phyloP scores from a whole-genome alignment of 768 basidiomycete genomes.

The Leccinum variicolor region DNA sequence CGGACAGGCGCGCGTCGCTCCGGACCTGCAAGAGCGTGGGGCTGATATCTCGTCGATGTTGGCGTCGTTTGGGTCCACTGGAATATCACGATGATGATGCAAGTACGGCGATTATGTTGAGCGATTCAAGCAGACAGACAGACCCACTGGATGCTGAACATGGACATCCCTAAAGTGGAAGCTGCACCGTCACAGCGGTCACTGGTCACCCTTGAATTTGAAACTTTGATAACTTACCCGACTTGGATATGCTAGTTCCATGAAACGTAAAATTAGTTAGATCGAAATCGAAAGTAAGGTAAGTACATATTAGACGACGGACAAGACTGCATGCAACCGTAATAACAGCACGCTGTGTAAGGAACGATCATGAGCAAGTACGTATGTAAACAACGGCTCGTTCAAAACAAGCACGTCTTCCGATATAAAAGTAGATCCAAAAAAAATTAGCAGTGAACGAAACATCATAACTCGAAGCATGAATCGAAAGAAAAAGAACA shows the following conservation, averaged over 20 bases:
- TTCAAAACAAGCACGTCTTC: neutral
- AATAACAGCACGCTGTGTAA: neutral
- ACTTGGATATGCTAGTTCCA: too few species aligned
- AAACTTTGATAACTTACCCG: too few species aligned
- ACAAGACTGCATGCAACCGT: neutral
- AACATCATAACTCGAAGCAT: slow-evolving; percentile 5
- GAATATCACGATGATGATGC: slow-evolving; percentile 5
- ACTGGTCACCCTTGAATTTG: too few species aligned
- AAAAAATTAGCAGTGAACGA: neutral
- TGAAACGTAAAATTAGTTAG: neutral
- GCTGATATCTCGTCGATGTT: neutral
- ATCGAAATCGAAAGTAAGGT: neutral
- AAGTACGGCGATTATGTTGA: neutral
- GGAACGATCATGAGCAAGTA: neutral
- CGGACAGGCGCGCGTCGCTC: neutral
- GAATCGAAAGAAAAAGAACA: neutral
- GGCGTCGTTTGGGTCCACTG: neutral
- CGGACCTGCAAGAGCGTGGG: neutral
- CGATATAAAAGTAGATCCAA: neutral
- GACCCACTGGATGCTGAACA: too few species aligned
- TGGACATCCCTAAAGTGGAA: too few species aligned
- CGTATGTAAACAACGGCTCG: neutral
- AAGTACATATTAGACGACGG: neutral
- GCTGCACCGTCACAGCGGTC: too few species aligned
- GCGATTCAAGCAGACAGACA: neutral